Conservation (phyloP, 495 filamentous ascomycete genomes). For the Mycothermus thermophilus region DNA sequence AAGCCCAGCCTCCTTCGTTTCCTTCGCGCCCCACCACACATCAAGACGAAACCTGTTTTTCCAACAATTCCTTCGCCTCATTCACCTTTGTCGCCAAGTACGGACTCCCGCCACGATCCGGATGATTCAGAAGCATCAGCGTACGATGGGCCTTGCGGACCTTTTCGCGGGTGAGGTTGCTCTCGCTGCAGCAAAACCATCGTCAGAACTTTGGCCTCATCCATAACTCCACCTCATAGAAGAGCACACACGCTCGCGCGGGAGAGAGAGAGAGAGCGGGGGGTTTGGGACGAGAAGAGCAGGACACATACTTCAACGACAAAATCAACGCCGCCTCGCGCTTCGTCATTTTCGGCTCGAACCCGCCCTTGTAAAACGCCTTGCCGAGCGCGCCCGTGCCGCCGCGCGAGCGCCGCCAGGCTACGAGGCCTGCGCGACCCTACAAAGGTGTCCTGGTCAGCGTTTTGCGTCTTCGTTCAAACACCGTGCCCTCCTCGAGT, state of each 20-base stretch:
- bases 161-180: slow-evolving; percentile 74
- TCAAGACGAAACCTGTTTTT: slow-evolving; percentile 51
- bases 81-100: slow-evolving; percentile 96
- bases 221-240: not conserved
- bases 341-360: slow-evolving; percentile 84
- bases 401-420: slow-evolving; percentile 68
- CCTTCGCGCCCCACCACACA: too few relatives aligned
- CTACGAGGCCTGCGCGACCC: slow-evolving; percentile 85
- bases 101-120: slow-evolving; percentile 90
- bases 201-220: slow-evolving; percentile 3
- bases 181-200: slow-evolving; percentile 45
- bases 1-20: not conserved
- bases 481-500: too few relatives aligned
- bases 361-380: slow-evolving; percentile 93
- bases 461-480: too few relatives aligned
- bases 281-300: too few relatives aligned
- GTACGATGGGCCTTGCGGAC: slow-evolving; percentile 91
- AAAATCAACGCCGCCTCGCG: slow-evolving; percentile 86
- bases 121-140: slow-evolving; percentile 96
- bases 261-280: not conserved
- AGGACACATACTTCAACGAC: slow-evolving; percentile 63
- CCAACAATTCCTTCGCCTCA: slow-evolving; percentile 91
- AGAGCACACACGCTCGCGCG: not conserved
- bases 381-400: slow-evolving; percentile 67
- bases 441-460: too few relatives aligned